phyloP scores from a whole-genome alignment of 306 rosid genomes.

The Macrotyloma uniflorum region DNA sequence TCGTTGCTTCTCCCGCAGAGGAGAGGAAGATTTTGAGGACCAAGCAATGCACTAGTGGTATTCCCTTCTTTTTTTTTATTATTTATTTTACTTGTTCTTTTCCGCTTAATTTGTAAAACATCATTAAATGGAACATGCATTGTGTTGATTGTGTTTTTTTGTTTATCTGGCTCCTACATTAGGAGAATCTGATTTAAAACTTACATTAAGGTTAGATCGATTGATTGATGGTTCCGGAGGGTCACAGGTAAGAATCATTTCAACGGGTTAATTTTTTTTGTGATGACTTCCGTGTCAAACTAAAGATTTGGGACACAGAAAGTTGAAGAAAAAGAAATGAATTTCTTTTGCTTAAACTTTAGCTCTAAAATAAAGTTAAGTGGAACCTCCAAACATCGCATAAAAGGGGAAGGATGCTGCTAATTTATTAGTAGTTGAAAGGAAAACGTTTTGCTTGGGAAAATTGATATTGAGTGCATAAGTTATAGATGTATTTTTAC shows the following conservation, averaged over 20 bases:
- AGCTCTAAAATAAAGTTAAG: background rate
- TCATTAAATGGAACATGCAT: background rate
- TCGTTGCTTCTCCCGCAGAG: conserved; percentile 78
- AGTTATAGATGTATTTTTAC: too few relatives aligned
- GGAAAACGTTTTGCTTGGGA: background rate
- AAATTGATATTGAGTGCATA: background rate
- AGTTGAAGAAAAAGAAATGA: background rate
- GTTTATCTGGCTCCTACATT: background rate
- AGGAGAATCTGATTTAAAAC: background rate
- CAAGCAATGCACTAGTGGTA: conserved; percentile 54
- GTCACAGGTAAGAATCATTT: background rate
- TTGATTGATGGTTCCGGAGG: background rate
- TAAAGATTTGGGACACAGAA: background rate
- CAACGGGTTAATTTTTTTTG: background rate
- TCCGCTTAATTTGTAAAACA: background rate
- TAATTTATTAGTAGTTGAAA: background rate
- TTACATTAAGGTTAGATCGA: background rate
- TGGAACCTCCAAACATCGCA: background rate
- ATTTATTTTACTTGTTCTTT: background rate
- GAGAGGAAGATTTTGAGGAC: conserved; percentile 55
- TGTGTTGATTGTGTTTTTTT: background rate
- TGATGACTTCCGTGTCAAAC: background rate
- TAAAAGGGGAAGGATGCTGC: background rate
- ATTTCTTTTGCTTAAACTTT: background rate
- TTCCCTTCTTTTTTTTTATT: background rate